Conservation (phyloP, 2,329 filamentous ascomycete species). For the Hawksworthiomyces lignivorus region DNA sequence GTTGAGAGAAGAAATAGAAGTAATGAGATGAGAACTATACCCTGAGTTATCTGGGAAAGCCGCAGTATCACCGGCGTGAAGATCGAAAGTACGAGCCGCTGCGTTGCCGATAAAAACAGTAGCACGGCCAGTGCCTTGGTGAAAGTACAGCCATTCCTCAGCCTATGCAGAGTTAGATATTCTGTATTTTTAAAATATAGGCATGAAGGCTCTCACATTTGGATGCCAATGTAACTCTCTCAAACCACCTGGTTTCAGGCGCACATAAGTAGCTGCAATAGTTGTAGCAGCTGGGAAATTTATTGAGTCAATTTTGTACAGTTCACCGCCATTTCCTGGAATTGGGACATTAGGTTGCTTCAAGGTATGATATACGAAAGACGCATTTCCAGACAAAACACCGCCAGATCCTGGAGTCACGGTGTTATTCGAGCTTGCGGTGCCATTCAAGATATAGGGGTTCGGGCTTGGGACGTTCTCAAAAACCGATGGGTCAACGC, state of each 20-base stretch:
- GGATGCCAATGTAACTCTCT: constrained; percentile 65
- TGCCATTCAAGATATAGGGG: constrained; percentile 55
- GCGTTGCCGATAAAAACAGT: constrained; percentile 57
- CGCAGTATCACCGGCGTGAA: constrained; percentile 56
- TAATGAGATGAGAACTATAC: no score
- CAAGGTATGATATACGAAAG: constrained; percentile 52
- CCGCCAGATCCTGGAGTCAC: constrained; percentile 12
- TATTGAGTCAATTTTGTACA: constrained; percentile 57
- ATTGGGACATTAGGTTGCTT: constrained; percentile 39
- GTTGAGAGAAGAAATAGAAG: no score
- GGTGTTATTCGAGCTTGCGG: constrained; percentile 36
- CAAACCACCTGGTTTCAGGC: constrained; percentile 53
- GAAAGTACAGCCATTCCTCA: constrained; percentile 66
- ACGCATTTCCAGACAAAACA: no score
- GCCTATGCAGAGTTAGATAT: constrained; percentile 31
- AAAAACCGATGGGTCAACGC: constrained; percentile 52
- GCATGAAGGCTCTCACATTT: constrained; percentile 37
- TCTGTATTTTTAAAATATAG: no score
- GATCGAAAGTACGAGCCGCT: constrained; percentile 59
- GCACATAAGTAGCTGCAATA: constrained; percentile 56
- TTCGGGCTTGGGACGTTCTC: constrained; percentile 47
- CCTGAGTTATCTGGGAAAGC: constrained; percentile 59
- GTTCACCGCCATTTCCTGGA: constrained; percentile 30
- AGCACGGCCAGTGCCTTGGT: constrained; percentile 51
- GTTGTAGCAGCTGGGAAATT: constrained; percentile 61